Conservation (phyloP, 306 rosid genomes). For the Cucumis hystrix region DNA sequence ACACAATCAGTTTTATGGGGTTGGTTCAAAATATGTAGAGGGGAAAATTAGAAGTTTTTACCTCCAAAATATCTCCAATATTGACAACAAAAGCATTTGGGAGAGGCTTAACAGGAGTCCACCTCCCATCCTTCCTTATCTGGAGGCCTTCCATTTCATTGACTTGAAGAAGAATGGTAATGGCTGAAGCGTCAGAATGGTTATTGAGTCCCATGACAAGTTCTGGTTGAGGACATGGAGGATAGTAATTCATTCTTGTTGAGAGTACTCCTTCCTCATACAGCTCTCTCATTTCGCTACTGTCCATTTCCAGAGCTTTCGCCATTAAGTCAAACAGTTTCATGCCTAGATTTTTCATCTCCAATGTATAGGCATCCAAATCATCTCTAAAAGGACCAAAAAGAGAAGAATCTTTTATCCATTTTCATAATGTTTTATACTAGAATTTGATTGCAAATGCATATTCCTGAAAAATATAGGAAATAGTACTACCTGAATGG, state of each 20-base stretch:
- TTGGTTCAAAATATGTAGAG: background rate
- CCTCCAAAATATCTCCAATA: constrained; percentile 27
- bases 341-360: constrained; percentile 6
- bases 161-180: constrained; percentile 26
- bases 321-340: constrained; percentile 9
- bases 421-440: too few relatives aligned
- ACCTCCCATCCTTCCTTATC: constrained; percentile 17
- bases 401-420: too few relatives aligned
- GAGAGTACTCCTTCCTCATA: constrained; percentile 14
- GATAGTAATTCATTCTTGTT: constrained; percentile 28
- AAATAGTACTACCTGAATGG: constrained; percentile 11
- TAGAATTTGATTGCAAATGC: background rate
- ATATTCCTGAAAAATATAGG: background rate
- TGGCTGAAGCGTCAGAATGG: constrained; percentile 14
- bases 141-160: constrained; percentile 27
- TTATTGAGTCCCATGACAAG: constrained; percentile 19
- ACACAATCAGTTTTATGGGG: background rate
- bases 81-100: constrained; percentile 20
- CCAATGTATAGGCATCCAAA: constrained; percentile 12
- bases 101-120: constrained; percentile 19
- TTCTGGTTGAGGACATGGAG: constrained; percentile 33
- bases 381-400: constrained; percentile 6
- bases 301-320: constrained; percentile 13
- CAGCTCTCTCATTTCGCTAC: constrained; percentile 8
- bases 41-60: background rate